A percentile compares a stretch with the other conserved stretches of the same genome.
phyloP scores from a whole-genome alignment of 2,329 filamentous ascomycete genomes.

The Fusarium sublunatum region DNA sequence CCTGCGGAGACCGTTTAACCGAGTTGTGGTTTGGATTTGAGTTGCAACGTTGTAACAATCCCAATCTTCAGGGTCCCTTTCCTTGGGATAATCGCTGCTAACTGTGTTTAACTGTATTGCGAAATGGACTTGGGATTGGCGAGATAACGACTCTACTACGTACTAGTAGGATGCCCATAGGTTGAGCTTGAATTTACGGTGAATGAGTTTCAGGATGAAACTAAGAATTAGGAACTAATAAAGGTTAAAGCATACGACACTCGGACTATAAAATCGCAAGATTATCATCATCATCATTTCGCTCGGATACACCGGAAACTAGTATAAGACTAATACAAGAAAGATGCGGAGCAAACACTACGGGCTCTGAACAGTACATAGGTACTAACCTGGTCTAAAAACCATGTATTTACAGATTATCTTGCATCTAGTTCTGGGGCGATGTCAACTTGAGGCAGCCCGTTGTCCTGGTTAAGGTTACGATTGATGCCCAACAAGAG shows the following conservation, averaged over 20 bases:
- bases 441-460: constrained; percentile 5
- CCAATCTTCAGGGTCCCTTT: constrained; percentile 2
- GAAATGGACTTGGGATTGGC: background rate
- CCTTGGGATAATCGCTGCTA: background rate
- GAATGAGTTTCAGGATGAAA: background rate
- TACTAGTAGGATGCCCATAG: background rate
- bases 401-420: background rate
- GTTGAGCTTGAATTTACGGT: background rate
- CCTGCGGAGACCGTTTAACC: constrained; percentile 6
- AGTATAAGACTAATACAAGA: constrained; percentile 2
- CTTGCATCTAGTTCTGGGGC: background rate
- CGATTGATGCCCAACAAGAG: background rate
- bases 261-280: background rate
- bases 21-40: constrained; percentile 10
- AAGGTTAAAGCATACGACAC: background rate
- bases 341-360: constrained; percentile 7
- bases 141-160: background rate
- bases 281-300: background rate
- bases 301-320: background rate
- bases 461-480: background rate
- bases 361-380: background rate
- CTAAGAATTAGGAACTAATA: background rate
- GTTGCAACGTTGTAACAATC: constrained; percentile 26
- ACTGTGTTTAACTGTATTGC: background rate
- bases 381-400: background rate